Base-by-base conservation (phyloP, 257 asterid species). In the Petunia axillaris region DNA sequence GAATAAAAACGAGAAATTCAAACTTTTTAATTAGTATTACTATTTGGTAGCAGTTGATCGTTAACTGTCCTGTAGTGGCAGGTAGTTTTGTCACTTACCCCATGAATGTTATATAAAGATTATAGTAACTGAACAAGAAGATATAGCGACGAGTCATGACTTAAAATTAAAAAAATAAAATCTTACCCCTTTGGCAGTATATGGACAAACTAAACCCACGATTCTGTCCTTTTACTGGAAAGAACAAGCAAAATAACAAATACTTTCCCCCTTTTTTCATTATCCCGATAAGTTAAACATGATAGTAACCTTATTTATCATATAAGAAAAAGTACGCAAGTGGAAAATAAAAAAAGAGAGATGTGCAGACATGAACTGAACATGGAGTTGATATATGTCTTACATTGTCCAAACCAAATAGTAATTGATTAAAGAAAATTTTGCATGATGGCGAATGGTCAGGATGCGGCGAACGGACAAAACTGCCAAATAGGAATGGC, bases 401-500 rank as follows among this genome's bases (percentile, higher is more conserved):
- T 16, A 68, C 2, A 4, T 9, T 46, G 25, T 44, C 59, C 41
- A 8, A 2, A 46, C 78, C 78, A 8, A 10, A 35, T 43, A 44
- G 46, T n/a, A 14, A 37, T 25, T 60, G 35, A 60, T 46, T 48
- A 6, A 48, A 9, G 1, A 5, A 8, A 8, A 8, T 62, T 44
- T 50, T 25, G 67, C n/a, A 55, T 76, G 10, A 55, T 76, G 40
- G 4, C 9, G 14, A 76, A 57, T 75, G 5, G 80, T 43, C 36
- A 60, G 46, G 71, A 59, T 59, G 80, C 71, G 71, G 59, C 80
- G 46, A 59, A 35, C 59, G 6, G 46, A 59, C 71, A 77, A 41
- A 43, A 57, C 41, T 43, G 80, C 71, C 46, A 41, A 48, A 11
- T 36, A 50, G 79, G 64, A 74, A 5, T 13, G 79, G 11, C 35